A percentile compares a stretch with the other conserved stretches of the same genome.
Evolutionary conservation across 495 filamentous ascomycete species (phyloP).

Genomic region (Podospora didyma): DNA sequence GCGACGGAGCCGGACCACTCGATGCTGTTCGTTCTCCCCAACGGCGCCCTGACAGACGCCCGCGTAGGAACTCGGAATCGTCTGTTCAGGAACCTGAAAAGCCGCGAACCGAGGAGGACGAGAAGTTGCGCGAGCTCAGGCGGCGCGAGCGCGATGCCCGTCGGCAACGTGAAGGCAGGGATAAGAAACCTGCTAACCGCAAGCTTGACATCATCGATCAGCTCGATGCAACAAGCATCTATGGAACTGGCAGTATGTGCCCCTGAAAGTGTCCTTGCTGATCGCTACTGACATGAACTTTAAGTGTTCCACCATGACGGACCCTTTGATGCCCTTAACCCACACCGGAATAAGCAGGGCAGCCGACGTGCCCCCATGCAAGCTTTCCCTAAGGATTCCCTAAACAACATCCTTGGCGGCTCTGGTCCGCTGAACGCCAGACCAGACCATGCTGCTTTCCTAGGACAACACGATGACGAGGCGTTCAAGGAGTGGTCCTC

Average conservation of each 20-base stretch:
- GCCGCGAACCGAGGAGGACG: conserved; percentile 69
- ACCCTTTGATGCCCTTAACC: conserved; percentile 96
- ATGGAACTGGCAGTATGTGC: conserved; percentile 84
- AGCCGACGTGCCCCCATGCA: conserved; percentile 88
- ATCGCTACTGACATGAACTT: conserved; percentile 10
- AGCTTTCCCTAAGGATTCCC: conserved; percentile 85
- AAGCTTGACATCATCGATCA: conserved; percentile 94
- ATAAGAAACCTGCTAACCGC: conserved; percentile 54
- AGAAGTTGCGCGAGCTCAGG: conserved; percentile 64
- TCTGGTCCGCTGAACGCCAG: conserved; percentile 78
- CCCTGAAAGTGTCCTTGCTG: not conserved
- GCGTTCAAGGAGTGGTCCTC: conserved; percentile 72
- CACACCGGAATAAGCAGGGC: conserved; percentile 85
- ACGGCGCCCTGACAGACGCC: conserved; percentile 47
- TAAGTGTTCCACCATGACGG: conserved; percentile 98
- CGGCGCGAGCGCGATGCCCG: conserved; percentile 62
- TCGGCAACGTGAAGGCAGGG: conserved; percentile 57
- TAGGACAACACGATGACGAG: conserved; percentile 75
- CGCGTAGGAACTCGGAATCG: conserved; percentile 89
- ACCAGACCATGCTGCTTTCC: conserved; percentile 76
- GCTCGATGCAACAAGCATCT: conserved; percentile 94
- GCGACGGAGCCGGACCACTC: conserved; percentile 27
- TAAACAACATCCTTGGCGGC: conserved; percentile 89
- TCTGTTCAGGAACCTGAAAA: conserved; percentile 70
- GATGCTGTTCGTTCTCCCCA: conserved; percentile 35